Conservation (phyloP, 192 early-diverging fungal species). For the Spizellomyces punctatus region DNA sequence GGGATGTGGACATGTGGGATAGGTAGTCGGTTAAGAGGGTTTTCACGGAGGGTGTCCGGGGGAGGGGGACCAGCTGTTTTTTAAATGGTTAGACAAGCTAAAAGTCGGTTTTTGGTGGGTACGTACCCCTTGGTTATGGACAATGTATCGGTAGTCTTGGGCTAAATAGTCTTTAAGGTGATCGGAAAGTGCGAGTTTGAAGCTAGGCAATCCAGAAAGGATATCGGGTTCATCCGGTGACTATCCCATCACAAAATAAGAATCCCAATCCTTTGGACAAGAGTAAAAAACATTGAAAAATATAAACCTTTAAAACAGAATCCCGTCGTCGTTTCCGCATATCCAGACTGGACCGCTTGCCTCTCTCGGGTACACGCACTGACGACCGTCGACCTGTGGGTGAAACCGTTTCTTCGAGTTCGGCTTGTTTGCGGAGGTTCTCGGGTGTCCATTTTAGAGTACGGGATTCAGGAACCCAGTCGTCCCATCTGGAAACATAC, state of each 20-base stretch:
- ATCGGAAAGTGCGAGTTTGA: conserved; percentile 89
- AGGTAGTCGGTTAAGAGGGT: conserved; percentile 76
- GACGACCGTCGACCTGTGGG: not conserved
- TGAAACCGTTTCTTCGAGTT: conserved; percentile 58
- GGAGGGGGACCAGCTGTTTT: conserved; percentile 80
- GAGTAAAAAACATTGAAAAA: not conserved
- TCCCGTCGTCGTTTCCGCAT: conserved; percentile 2
- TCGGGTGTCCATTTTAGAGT: conserved; percentile 80
- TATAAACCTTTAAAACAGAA: conserved; percentile 35
- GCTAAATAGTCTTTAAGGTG: conserved; percentile 75
- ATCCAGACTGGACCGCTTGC: not conserved
- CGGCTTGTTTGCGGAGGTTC: conserved; percentile 79
- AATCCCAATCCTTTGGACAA: too few relatives aligned
- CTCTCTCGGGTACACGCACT: not conserved
- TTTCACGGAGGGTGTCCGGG: conserved; percentile 74
- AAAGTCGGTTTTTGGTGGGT: not conserved
- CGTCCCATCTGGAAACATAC: too few relatives aligned
- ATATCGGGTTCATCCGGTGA: conserved; percentile 43
- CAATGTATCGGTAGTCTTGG: conserved; percentile 92
- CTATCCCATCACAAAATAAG: not conserved
- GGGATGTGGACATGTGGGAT: too few relatives aligned
- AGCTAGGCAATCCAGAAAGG: conserved; percentile 69
- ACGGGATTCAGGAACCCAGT: conserved; percentile 92
- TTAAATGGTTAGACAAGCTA: conserved; percentile 1
- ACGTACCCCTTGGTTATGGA: conserved; percentile 81